These are phyloP conservation scores for Postia placenta DNA, from an alignment of 768 basidiomycete species.

Conservation along the genomic window DNA sequence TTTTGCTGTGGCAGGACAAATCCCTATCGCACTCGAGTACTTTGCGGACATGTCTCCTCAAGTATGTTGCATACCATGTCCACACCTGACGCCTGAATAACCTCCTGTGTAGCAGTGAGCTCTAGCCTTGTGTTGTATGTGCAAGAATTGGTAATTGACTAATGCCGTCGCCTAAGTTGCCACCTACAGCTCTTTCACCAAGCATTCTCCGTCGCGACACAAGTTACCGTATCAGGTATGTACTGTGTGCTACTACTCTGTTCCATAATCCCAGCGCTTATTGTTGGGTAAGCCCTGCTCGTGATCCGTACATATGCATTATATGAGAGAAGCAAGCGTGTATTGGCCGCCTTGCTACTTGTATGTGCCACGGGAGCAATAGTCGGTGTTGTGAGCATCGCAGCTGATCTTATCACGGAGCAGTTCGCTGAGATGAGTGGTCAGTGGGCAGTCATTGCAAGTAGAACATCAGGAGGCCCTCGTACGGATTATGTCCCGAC, in stretches of 20 bases:
- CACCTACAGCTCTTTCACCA: constrained; percentile 3
- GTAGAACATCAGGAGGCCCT: neutral
- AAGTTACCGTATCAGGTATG: constrained; percentile 6
- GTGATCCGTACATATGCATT: constrained; percentile 20
- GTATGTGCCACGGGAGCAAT: neutral
- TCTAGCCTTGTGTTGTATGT: neutral
- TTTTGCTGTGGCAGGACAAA: constrained; percentile 13
- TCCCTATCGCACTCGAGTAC: constrained; percentile 12
- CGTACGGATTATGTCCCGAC: neutral
- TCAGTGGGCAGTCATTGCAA: neutral
- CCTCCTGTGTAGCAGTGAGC: neutral
- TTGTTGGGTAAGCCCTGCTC: constrained; percentile 11
- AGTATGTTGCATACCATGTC: neutral
- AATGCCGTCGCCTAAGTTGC: neutral
- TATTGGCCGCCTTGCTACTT: constrained; percentile 10
- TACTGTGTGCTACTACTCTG: neutral
- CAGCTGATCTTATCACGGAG: neutral
- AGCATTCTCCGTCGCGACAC: neutral
- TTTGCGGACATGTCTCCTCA: constrained; percentile 1
- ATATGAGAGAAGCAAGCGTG: constrained; percentile 17
- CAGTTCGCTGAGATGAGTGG: neutral
- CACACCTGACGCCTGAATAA: neutral
- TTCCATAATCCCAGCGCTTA: neutral
- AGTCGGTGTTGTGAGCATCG: constrained; percentile 2
- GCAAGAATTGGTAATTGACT: neutral